Base-by-base conservation (phyloP, 192 early-diverging fungal species). In the Phlyctochytrium bullatum region DNA sequence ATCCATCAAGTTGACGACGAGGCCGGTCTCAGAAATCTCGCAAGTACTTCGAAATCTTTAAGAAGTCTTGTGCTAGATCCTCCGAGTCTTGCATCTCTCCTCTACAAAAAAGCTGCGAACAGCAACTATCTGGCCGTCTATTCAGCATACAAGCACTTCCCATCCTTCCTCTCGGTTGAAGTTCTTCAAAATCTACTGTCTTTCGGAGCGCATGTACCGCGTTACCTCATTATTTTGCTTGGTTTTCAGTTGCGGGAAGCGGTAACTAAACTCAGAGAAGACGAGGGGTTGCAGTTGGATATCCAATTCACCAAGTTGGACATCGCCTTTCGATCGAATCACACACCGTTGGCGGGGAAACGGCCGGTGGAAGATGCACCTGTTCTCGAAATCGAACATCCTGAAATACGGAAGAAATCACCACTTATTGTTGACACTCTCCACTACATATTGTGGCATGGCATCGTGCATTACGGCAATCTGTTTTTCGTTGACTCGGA, bases 401-500 rank as follows among this genome's bases (percentile, higher is more conserved):
- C 10, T n/a, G 40, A 50, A n/a, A 50, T 50, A 14, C 10, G n/a
- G 40, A 10, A n/a, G 12, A 10, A n/a, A 14, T 10, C 40, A n/a
- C 40, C 12, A n/a, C 12, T 50, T 10, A 10, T n/a, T 50, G 12
- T 50, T 14, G 40, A 50, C 40, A 50, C 40, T 50, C 10, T 50
- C 40, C 40, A 50, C 40, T 50, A 50, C n/a, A 50, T 50, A 24
- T 34, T 69, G 3, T 69, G 68, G 68, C 53, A 52, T 2, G 68
- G 68, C 12, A 69, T 53, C 27, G 34, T 51, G 3, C 54, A 36
- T 24, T 69, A 62, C 34, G 68, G 68, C 25, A 59, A 69, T 33
- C 59, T 69, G 59, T 69, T 69, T 34, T 59, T 59, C 14, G 61
- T 69, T 51, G 68, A 69, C 33, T 59, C 68, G 23, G 68, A 69